phyloP scores from a whole-genome alignment of 257 asterid species.

The Solanum arcanum region DNA sequence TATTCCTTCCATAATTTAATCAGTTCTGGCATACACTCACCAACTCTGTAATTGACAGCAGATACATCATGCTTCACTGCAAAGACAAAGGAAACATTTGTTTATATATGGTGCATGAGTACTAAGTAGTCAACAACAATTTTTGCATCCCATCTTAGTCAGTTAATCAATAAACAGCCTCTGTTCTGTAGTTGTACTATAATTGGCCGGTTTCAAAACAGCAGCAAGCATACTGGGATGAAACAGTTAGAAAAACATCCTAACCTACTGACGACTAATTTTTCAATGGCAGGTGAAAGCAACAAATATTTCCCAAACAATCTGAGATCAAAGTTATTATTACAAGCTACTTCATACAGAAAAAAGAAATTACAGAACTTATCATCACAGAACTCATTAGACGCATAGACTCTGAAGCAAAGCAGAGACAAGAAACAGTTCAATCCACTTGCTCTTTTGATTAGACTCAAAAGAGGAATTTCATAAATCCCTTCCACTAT shows the following conservation, averaged over 20 bases:
- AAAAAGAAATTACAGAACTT: neutral
- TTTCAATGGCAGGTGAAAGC: neutral
- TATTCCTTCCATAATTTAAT: slow-evolving; percentile 69
- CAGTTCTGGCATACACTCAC: slow-evolving; percentile 88
- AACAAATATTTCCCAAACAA: neutral
- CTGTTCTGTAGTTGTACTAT: neutral
- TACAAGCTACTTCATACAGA: neutral
- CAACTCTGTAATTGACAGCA: slow-evolving; percentile 67
- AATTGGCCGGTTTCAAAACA: neutral
- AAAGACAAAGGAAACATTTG: neutral
- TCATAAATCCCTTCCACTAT: neutral
- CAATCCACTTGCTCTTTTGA: neutral
- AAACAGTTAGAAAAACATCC: neutral
- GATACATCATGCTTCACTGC: slow-evolving; percentile 64
- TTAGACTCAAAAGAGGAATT: neutral
- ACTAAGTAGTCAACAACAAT: neutral
- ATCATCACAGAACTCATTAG: neutral
- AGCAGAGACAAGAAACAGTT: neutral
- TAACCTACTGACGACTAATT: neutral
- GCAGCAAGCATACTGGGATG: neutral
- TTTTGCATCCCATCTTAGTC: neutral
- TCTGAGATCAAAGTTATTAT: neutral
- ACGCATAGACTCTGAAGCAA: neutral
- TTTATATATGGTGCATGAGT: neutral
- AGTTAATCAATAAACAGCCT: neutral